A percentile compares a stretch with the other conserved stretches of the same genome.
phyloP scores from a whole-genome alignment of 352 stramenopile species.

The Phytophthora podocarpi region DNA sequence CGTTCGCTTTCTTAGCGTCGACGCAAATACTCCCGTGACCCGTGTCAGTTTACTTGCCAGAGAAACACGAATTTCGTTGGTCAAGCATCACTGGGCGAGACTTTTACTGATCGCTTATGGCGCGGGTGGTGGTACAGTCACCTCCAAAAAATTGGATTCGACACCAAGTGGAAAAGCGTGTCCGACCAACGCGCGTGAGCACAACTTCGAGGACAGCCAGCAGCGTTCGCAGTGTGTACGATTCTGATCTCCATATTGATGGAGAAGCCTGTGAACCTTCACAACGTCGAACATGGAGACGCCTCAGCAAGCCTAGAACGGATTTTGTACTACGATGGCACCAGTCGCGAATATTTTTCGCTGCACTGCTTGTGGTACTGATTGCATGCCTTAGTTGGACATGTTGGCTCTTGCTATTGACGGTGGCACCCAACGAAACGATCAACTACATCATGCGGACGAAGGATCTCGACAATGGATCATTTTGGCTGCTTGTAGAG shows the following conservation, averaged over 20 bases:
- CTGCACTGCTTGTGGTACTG: conserved; percentile 8
- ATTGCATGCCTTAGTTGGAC: conserved; percentile 30
- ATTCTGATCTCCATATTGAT: conserved; percentile 13
- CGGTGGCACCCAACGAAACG: conserved; percentile 27
- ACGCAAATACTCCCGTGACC: conserved; percentile 2
- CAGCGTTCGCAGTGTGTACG: conserved; percentile 7
- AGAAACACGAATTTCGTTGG: not conserved
- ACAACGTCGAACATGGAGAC: conserved; percentile 11
- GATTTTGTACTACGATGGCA: conserved; percentile 9
- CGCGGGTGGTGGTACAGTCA: no score
- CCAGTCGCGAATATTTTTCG: conserved; percentile 17
- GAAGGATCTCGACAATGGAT: conserved; percentile 33
- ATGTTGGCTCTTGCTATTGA: conserved; percentile 39
- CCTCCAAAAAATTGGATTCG: conserved; percentile 20
- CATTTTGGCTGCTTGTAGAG: conserved; percentile 48
- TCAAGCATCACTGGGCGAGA: not conserved
- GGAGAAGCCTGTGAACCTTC: conserved; percentile 1
- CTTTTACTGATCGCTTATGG: no score
- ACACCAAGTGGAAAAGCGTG: conserved; percentile 8
- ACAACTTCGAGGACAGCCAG: conserved; percentile 8
- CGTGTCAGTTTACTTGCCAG: not conserved
- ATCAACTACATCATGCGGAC: conserved; percentile 48
- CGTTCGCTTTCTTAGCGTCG: conserved; percentile 22
- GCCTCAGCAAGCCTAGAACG: not conserved
- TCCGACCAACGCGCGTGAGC: conserved; percentile 8